phyloP scores from a whole-genome alignment of 805 yeast genomes.

The Metahyphopichia silvanorum region DNA sequence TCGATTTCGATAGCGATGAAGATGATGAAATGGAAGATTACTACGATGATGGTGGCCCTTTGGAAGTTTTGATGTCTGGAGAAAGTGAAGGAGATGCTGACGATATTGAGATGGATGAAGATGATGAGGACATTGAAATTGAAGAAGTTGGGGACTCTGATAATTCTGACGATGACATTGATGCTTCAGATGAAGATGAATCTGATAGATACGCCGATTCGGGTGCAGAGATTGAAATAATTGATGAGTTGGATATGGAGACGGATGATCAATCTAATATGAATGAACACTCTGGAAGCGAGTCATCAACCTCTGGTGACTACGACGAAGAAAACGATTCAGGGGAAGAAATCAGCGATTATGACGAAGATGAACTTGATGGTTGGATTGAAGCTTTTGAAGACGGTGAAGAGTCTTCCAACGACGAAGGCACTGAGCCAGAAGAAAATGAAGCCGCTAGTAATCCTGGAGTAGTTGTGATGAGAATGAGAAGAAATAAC shows the following conservation, averaged over 20 bases:
- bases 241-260: conserved; percentile 28
- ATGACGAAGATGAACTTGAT: conserved; percentile 36
- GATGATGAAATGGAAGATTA: conserved; percentile 54
- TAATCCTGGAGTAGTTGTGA: conserved; percentile 2
- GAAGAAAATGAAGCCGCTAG: conserved; percentile 14
- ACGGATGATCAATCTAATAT: conserved; percentile 29
- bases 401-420: conserved; percentile 16
- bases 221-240: conserved; percentile 34
- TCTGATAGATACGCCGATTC: conserved; percentile 13
- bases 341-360: conserved; percentile 27
- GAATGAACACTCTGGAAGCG: conserved; percentile 18
- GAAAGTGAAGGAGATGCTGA: conserved; percentile 23
- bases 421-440: conserved; percentile 12
- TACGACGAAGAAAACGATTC: conserved; percentile 23
- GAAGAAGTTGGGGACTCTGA: conserved; percentile 8
- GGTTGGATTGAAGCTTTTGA: conserved; percentile 41
- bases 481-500: conserved; percentile 2
- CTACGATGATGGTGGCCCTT: conserved; percentile 28
- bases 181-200: conserved; percentile 32
- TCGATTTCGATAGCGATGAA: conserved; percentile 65
- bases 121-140: conserved; percentile 15
- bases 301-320: conserved; percentile 24
- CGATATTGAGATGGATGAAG: conserved; percentile 22
- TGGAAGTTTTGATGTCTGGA: conserved; percentile 39
- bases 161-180: conserved; percentile 12